Conservation (phyloP, 345 rosid species). For the Gossypium australe region DNA sequence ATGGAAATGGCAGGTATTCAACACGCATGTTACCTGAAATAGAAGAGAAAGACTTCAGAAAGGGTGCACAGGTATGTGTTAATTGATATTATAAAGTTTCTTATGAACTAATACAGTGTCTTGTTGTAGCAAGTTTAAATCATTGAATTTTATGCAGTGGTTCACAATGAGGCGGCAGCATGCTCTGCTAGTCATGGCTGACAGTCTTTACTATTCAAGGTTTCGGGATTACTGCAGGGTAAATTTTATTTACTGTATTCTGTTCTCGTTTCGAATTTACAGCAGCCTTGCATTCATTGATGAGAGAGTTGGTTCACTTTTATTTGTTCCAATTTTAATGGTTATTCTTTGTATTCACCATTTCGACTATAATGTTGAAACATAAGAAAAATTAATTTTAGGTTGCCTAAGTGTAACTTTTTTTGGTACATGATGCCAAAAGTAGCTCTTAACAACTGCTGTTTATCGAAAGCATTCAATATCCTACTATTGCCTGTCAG, state of each 20-base stretch:
- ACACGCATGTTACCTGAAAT: constrained; percentile 94
- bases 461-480: background rate
- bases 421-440: background rate
- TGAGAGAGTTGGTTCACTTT: background rate
- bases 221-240: constrained; percentile 92
- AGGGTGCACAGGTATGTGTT: constrained; percentile 89
- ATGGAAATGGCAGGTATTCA: constrained; percentile 95
- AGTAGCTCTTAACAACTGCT: background rate
- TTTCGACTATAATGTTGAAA: background rate
- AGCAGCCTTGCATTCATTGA: background rate
- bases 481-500: background rate
- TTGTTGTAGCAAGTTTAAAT: constrained; percentile 7
- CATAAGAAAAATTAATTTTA: background rate
- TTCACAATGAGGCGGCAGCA: constrained; percentile 97
- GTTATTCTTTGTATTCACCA: background rate
- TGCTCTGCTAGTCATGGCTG: constrained; percentile 89
- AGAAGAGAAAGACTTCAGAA: constrained; percentile 83
- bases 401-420: background rate
- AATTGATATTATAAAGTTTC: background rate
- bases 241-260: constrained; percentile 2
- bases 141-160: constrained; percentile 64
- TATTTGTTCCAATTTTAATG: background rate
- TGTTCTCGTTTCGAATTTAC: background rate
- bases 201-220: constrained; percentile 81
- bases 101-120: background rate